phyloP scores from a whole-genome alignment of 2,329 filamentous ascomycete genomes.

The Acarospora socialis region DNA sequence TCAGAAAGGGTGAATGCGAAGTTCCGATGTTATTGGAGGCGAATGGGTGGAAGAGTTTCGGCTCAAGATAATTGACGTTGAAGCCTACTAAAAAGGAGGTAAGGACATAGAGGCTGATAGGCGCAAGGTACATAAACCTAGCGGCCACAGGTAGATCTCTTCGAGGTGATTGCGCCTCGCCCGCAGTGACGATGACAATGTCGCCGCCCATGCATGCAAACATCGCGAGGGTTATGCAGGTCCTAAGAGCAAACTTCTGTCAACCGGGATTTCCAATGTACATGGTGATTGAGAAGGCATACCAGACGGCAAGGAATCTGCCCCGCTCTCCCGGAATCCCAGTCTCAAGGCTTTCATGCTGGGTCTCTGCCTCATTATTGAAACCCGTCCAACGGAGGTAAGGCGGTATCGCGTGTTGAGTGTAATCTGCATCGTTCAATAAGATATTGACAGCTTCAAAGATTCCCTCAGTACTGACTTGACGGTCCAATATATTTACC shows the following conservation, averaged over 20 bases:
- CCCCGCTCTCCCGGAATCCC: constrained; percentile 17
- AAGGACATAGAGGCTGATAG: constrained; percentile 18
- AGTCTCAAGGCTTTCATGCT: too few relatives aligned
- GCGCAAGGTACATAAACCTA: constrained; percentile 21
- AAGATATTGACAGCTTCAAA: not conserved
- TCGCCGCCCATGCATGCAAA: constrained; percentile 22
- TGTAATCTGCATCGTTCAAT: not conserved
- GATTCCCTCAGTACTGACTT: constrained; percentile 7
- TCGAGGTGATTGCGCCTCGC: constrained; percentile 19
- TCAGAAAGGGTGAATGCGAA: constrained; percentile 17
- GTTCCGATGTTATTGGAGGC: not conserved
- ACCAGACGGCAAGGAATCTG: constrained; percentile 19
- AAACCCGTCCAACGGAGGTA: not conserved
- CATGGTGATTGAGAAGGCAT: constrained; percentile 5
- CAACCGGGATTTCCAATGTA: not conserved
- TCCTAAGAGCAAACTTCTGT: constrained; percentile 14
- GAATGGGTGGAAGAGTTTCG: constrained; percentile 14
- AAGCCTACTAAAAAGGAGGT: constrained; percentile 18
- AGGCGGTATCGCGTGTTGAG: not conserved
- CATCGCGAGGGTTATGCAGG: constrained; percentile 19
- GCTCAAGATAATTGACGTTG: constrained; percentile 20
- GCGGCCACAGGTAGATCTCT: constrained; percentile 20
- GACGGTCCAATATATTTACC: constrained; percentile 11
- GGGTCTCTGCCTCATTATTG: too few relatives aligned
- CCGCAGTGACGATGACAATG: constrained; percentile 20